Evolutionary conservation across 345 rosid species (phyloP), one percentile per base, ranked within the genome.

Genomic region (Camelina sativa): DNA sequence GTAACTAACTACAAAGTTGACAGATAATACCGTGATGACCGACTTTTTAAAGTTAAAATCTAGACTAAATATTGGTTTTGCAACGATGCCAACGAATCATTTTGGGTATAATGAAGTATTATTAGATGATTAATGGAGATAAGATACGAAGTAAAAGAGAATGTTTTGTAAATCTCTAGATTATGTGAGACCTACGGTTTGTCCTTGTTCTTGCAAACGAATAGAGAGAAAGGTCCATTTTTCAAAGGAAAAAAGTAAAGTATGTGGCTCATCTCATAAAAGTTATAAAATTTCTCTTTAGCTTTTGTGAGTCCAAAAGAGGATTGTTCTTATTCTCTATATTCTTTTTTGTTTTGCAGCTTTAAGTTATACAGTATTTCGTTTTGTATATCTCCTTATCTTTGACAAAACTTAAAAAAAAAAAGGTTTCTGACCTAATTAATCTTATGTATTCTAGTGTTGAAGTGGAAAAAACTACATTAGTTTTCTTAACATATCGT

Each of bases 101-200:
- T 3, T 19, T 19, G 34, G 15, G 25, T 37, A 34, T 34, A 22
- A 7, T 63, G 25, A 44, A 0, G 2, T 23, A 41, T 25, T 56
- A 52, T 12, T 40, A 62, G 30, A 11, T 28, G 68, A 53, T 50
- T 38, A 30, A 20, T 63, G 71, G 15, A 54, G 71, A 73, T 44
- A 46, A 56, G 51, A 46, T 55, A 44, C 50, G 65, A 43, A 43
- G 23, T 56, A 20, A 46, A 55, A 16, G 48, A 5, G 67, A 25
- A 66, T 74, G 11, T 38, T 16, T 62, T 51, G 43, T 50, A 34
- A 62, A 51, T 25, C 22, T 61, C 76, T 72, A 52, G 69, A 72
- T 72, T 58, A 74, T 67, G 73, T 67, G 73, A 67, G 68, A 67
- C 79, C 68, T 75, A 75, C 47, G 79, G 38, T 40, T 67, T 67